Evolutionary conservation across 805 yeast genomes (phyloP), one percentile per base, ranked within the genome.

Genomic region (Wickerhamomyces rabaulensis): DNA sequence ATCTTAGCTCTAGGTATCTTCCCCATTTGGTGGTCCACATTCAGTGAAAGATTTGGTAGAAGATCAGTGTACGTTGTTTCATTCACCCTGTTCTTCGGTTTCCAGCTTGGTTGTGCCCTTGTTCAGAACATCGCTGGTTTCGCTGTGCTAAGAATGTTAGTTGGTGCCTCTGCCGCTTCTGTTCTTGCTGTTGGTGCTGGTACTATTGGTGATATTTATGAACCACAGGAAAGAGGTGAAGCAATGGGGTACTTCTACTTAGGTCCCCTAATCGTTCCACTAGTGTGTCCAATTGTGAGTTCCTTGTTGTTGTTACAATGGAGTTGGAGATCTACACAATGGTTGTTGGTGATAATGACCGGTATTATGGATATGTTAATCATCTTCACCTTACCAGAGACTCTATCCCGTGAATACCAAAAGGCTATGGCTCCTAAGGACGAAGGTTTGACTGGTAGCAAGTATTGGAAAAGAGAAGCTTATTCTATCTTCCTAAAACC

Each of bases 261-360:
- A 42, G 96, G 96, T 0, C 86, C 92, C 0, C 70, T 88, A 38
- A 73, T 81, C 54, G 95, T 92, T 0, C 96, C 95, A 0, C 70
- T 88, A 42, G 52, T 85, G 4, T 80, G 91, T 12, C 96, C 96
- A 2, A 83, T 87, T 23, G 61, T 80, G 42, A 95, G 95, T 43
- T 91, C 96, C 50, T 81, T 81, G 2, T 74, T 88, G 31, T 76
- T 84, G 9, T 70, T 74, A 39, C 71, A 71, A 13, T 84, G 88
- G 82, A 88, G 88, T 9, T 88, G 96, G 95, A 71, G 95, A 60
- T 87, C 91, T 3, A 85, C 95, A 3, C 92, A 85, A 58, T 88
- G 95, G 91, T 78, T 86, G 46, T 67, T 86, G 64, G 86, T 83
- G n/a, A 83, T 84, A 25, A 61, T 84, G 40, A 75, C 87, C 1